Base-by-base conservation (phyloP, 345 rosid species). In the Heritiera fomes region DNA sequence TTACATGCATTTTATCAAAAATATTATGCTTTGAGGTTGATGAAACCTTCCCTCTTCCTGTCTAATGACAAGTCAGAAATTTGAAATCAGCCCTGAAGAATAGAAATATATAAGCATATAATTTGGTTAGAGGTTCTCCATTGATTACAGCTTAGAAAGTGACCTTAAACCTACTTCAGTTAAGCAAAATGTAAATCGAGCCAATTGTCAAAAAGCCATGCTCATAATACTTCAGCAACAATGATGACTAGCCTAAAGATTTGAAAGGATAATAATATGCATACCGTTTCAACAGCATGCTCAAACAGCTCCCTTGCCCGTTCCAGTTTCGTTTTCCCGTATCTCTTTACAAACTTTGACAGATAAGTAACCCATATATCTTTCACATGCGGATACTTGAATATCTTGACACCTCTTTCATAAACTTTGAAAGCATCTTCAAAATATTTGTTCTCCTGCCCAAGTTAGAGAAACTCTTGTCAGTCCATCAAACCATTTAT, bases 361-460 rank as follows among this genome's bases (percentile, higher is more conserved):
- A 96, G 90, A 85, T 92, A 96, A 0, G 97, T 92, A 11, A 91
- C 94, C 99, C 99, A 96, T 46, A 92, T 86, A 80, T 96, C 98
- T 84, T 94, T 94, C 69, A 94, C 99, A 61, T 94, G 99, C 40
- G 99, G 99, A 79, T 96, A 91, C 84, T 96, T 96, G 78, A 94
- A 96, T 82, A 96, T 92, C 88, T 94, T 96, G 79, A 96, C 97
- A 65, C 99, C 98, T 82, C 97, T 89, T 87, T 96, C 98, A 79
- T 96, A 94, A 45, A 93, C 98, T 89, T 92, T 96, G 88, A 96
- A 96, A 79, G 99, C 99, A 89, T 96, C 98, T 88, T 96, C 98
- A 58, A 96, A 94, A 77, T 91, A 96, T 78, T 89, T 94, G 76
- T 94, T 88, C 78, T 92, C 98, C 98, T 91, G 85, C 65, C 85